These are phyloP conservation scores for Sporothrix curviconia DNA, from an alignment of 2,329 filamentous ascomycete species.

Conservation along the genomic window DNA sequence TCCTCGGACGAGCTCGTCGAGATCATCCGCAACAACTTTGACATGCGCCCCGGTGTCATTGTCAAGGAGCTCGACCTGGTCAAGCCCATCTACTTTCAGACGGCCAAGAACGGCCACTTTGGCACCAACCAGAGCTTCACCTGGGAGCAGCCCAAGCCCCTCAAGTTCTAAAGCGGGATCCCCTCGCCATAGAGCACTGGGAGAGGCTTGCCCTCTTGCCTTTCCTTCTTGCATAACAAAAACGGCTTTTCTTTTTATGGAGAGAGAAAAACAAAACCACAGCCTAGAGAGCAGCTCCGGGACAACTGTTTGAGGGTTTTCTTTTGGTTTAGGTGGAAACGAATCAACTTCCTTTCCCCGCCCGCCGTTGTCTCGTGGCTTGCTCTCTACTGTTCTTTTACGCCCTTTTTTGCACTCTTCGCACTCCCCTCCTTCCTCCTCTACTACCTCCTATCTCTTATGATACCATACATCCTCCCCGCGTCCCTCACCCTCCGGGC, in stretches of 20 bases:
- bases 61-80: slow-evolving; percentile 93
- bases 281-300: too few relatives aligned
- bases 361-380: too few relatives aligned
- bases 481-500: too few relatives aligned
- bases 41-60: slow-evolving; percentile 96
- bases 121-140: slow-evolving; percentile 90
- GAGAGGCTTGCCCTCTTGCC: background rate
- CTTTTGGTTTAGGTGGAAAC: background rate
- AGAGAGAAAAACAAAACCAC: background rate
- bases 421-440: too few relatives aligned
- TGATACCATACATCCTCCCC: too few relatives aligned
- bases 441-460: too few relatives aligned
- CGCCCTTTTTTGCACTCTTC: too few relatives aligned
- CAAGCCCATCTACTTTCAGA: slow-evolving; percentile 96
- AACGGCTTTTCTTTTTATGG: background rate
- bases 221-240: slow-evolving; percentile 1
- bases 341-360: slow-evolving; percentile 11
- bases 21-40: slow-evolving; percentile 94
- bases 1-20: slow-evolving; percentile 86
- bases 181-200: slow-evolving; percentile 6
- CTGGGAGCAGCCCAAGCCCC: slow-evolving; percentile 96
- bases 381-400: too few relatives aligned
- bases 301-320: background rate
- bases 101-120: slow-evolving; percentile 99
- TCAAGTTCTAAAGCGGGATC: slow-evolving; percentile 73